Evolutionary conservation across 495 filamentous ascomycete genomes (phyloP), one percentile per base, ranked within the genome.

Genomic region (Hypoxylon perforatum): DNA sequence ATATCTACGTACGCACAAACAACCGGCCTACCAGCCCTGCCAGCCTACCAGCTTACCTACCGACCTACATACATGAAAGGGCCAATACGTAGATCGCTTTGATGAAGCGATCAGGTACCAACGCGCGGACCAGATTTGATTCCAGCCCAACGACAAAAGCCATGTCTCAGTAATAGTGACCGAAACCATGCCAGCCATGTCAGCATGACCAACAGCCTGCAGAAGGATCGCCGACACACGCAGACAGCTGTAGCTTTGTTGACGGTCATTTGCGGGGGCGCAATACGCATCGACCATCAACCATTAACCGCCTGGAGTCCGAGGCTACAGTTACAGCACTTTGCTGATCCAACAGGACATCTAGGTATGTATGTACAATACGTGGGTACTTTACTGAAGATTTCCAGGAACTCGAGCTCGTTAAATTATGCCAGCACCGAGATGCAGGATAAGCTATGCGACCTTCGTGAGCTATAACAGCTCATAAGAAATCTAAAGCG

Each of bases 151-250:
- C 72, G 66, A 47, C 60, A 63, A 63, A 63, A 64, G 59, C 69
- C 55, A 65, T 69, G 72, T 74, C 69, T 65, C 62, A 72, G 58
- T 57, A 69, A 42, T 56, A 67, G 61, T 55, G 57, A 62, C 52
- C 57, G 57, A 63, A n/a, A 54, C 70, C 61, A 58, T 66, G 62
- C 66, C 46, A 62, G 68, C 62, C 67, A 68, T 70, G 64, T 66
- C 72, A 72, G 68, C 68, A 63, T 67, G 59, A 66, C 68, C 68
- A 69, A 65, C 61, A 63, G 69, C 35, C 68, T 63, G 72, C 69
- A 74, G 72, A 54, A 73, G 70, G 72, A 75, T 75, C 72, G 70
- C 70, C 72, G 70, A 67, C 66, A 61, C 70, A 70, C 65, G 50
- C 63, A 65, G 63, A 70, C 57, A 65, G 65, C 59, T 49, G 38